These are phyloP conservation scores for Starmera stellimalicola DNA, from an alignment of 1,139 yeast genomes.

Conservation along the genomic window DNA sequence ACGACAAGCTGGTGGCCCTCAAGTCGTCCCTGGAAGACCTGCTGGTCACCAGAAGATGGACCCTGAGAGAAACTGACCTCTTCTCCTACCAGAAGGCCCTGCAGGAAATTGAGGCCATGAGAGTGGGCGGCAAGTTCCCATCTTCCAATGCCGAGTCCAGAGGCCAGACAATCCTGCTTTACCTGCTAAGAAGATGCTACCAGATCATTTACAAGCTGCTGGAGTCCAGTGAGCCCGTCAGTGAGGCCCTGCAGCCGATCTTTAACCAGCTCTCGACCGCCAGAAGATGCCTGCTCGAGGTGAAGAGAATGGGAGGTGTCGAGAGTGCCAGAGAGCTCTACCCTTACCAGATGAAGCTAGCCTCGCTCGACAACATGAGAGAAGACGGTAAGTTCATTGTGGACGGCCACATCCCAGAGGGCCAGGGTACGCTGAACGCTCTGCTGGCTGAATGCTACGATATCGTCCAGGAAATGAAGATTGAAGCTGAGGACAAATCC, in stretches of 20 bases:
- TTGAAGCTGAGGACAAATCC: slow-evolving; percentile 68
- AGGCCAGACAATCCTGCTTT: slow-evolving; percentile 64
- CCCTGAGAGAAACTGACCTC: slow-evolving; percentile 88
- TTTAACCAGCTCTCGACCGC: slow-evolving; percentile 91
- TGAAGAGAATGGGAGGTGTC: slow-evolving; percentile 87
- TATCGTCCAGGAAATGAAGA: slow-evolving; percentile 79
- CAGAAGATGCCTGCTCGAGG: slow-evolving; percentile 78
- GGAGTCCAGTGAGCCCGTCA: slow-evolving; percentile 90
- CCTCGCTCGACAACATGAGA: slow-evolving; percentile 78
- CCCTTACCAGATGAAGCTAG: slow-evolving; percentile 91
- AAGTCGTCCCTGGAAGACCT: slow-evolving; percentile 72
- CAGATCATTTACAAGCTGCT: slow-evolving; percentile 79
- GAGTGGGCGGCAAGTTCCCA: slow-evolving; percentile 51
- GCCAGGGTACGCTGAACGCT: slow-evolving; percentile 90
- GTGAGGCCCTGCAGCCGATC: slow-evolving; percentile 84
- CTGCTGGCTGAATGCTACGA: slow-evolving; percentile 91
- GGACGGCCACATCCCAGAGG: slow-evolving; percentile 87
- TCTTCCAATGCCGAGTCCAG: slow-evolving; percentile 22
- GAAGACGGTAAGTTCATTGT: slow-evolving; percentile 87
- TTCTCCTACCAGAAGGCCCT: slow-evolving; percentile 70
- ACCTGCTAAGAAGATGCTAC: slow-evolving; percentile 80
- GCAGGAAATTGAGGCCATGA: slow-evolving; percentile 59
- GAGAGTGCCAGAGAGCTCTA: slow-evolving; percentile 80
- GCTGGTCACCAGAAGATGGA: slow-evolving; percentile 91
- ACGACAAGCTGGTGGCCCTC: slow-evolving; percentile 47